Percentiles rank a stretch among this genome's conserved stretches.
These are phyloP conservation scores for Immersiporthe knoxdaviesiana DNA, from an alignment of 2,329 filamentous ascomycete species.

Conservation along the genomic window DNA sequence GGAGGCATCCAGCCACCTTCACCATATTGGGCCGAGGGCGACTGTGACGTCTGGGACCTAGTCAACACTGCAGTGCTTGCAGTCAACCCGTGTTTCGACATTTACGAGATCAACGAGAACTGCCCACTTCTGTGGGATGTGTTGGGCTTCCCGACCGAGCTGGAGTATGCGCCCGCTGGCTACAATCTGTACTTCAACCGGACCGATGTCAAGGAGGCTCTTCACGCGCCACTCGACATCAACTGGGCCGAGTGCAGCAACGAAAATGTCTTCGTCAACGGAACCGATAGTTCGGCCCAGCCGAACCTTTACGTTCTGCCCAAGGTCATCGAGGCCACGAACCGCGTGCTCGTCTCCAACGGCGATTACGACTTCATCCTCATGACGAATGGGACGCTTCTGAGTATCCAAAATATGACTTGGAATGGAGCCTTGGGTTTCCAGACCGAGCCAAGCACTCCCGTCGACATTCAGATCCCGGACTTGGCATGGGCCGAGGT, in stretches of 20 bases:
- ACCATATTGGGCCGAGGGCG: slow-evolving; percentile 11
- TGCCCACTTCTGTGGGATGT: slow-evolving; percentile 64
- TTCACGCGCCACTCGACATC: slow-evolving; percentile 13
- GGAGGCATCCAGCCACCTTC: slow-evolving; percentile 16
- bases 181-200: slow-evolving; percentile 20
- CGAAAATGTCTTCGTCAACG: slow-evolving; percentile 13
- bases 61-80: slow-evolving; percentile 39
- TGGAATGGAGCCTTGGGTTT: slow-evolving; percentile 23
- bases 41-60: slow-evolving; percentile 21
- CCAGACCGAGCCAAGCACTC: slow-evolving; percentile 20
- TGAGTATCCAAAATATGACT: slow-evolving; percentile 23
- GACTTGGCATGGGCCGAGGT: slow-evolving; percentile 7
- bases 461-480: slow-evolving; percentile 17
- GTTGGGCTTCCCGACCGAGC: slow-evolving; percentile 8
- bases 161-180: slow-evolving; percentile 18
- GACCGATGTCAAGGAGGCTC: slow-evolving; percentile 19
- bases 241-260: slow-evolving; percentile 16
- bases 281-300: slow-evolving; percentile 8
- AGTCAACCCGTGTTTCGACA: slow-evolving; percentile 72
- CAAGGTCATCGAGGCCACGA: slow-evolving; percentile 14
- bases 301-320: slow-evolving; percentile 10
- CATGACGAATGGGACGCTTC: slow-evolving; percentile 17
- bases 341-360: slow-evolving; percentile 15
- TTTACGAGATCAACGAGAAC: slow-evolving; percentile 68
- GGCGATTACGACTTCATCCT: slow-evolving; percentile 22